Percentiles rank a stretch among this genome's conserved stretches.
Evolutionary conservation across 2,329 filamentous ascomycete genomes (phyloP).

Genomic region (Hymenoscyphus fructigenus): DNA sequence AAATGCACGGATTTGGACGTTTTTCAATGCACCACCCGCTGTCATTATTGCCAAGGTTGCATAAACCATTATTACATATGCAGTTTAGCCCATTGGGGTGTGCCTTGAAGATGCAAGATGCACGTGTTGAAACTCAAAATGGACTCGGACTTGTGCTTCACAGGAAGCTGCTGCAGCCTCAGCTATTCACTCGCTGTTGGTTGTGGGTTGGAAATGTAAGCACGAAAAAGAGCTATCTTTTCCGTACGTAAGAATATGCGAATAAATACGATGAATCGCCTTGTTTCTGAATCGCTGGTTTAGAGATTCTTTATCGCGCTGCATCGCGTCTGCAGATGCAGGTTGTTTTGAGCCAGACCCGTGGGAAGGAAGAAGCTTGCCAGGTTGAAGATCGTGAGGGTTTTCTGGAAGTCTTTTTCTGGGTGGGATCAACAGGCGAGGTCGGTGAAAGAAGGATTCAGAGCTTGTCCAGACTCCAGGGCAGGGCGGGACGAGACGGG

Average conservation of each 20-base stretch:
- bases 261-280: not conserved
- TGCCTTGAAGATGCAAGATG: slow-evolving; percentile 11
- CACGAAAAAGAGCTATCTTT: not conserved
- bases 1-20: slow-evolving; percentile 18
- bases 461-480: not conserved
- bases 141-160: slow-evolving; percentile 12
- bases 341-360: not conserved
- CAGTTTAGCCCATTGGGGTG: not conserved
- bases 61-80: slow-evolving; percentile 19
- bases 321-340: slow-evolving; percentile 11
- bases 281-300: not conserved
- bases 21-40: slow-evolving; percentile 11
- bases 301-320: slow-evolving; percentile 15
- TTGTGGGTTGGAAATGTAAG: not conserved
- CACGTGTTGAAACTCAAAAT: slow-evolving; percentile 20
- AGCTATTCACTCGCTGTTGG: not conserved
- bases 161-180: not conserved
- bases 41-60: slow-evolving; percentile 11
- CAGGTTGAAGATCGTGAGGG: not conserved
- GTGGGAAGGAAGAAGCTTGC: not conserved
- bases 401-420: slow-evolving; percentile 3
- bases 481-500: not conserved
- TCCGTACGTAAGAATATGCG: too few relatives aligned
- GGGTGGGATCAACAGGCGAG: not conserved
- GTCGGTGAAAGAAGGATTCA: not conserved